Base-by-base conservation (phyloP, 345 rosid genomes). In the Eucalyptus polybractea region DNA sequence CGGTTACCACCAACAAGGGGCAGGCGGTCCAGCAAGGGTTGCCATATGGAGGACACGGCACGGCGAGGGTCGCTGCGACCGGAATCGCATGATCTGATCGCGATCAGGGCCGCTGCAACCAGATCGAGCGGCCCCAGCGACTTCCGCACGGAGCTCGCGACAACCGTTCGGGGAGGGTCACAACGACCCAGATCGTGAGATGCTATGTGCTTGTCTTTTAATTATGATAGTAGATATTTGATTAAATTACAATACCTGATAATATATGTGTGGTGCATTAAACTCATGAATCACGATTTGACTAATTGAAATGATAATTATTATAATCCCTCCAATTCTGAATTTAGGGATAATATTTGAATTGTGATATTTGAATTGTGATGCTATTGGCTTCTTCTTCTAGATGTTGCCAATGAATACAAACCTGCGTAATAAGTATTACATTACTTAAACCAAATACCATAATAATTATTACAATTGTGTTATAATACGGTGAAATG, bases 1-100 rank as follows among this genome's bases (percentile, higher is more conserved):
- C 51, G 0, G 0, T 50, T 50, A 5, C 17, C 7, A 1, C 17
- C 3, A 0, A 3, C 17, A 1, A 50, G 51, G 51, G 51, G 17
- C 51, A 50, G 1, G 51, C 1, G 15, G 16, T 50, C 1, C 3
- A 0, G 6, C 1, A 2, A 50, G 51, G 51, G 49, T n/a, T n/a
- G n/a, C n/a, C n/a, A n/a, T n/a, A n/a, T n/a, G n/a, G 15, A 50
- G 50, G 50, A 13, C 50, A 5, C 6, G 2, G 3, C 50, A 2
- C 50, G 2, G 15, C 5, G 2, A 50, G 76, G 37, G 72, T 13
- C 50, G 15, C 15, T 2, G 1, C 15, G 1, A 49, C 15, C 50
- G 2, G 1, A 4, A 50, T 50, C 50, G 4, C 50, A 0, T 15
- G 2, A 50, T 50, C 42, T 40, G 2, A 5, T 40, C 42, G 42